Evolutionary conservation across 495 filamentous ascomycete species (phyloP), one percentile per base, ranked within the genome.

Genomic region (Filosporella fistucella): DNA sequence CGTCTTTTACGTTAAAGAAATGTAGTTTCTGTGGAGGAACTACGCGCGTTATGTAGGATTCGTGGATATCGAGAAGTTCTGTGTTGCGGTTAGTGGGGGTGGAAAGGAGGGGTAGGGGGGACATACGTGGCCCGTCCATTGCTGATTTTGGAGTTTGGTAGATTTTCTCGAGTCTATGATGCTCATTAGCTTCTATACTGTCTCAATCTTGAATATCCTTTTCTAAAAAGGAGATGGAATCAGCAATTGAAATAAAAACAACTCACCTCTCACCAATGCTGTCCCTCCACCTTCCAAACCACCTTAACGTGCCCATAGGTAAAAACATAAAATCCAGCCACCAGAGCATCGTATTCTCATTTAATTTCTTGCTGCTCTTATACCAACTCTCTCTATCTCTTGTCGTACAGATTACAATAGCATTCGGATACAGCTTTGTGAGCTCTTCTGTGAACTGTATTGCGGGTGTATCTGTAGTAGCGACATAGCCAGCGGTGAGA

Each of bases 381-480:
- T 49, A 59, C 65, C 63, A 66, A 21, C 46, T 55, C 2, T 56
- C 42, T 7, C 54, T 42, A 26, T 66, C 59, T 18, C 67, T 57
- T 4, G 53, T 47, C 17, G 62, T 62, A 33, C 62, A 48, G 1
- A 69, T 60, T 12, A 68, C 67, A 21, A 63, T 61, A 8, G 67
- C 65, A 20, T 69, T 59, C 0, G 67, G 65, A 42, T 65, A 69
- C 12, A 65, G 18, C 32, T 63, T 60, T 47, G 63, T 46, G 46
- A 69, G 57, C 42, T 69, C 67, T 7, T 56, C 54, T 25, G 65
- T 58, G 40, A 65, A 63, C 37, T 56, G 49, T 12, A 49, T 45
- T 2, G 51, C 47, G 1, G 67, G 67, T 9, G 55, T 45, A 42
- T 69, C 67, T 4, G 62, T 62, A 26, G 48, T 55, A 1, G 50